Percentiles rank a stretch among this genome's conserved stretches.
These are phyloP conservation scores for Diddensiella santjacobensis DNA, from an alignment of 805 yeast species.

Conservation along the genomic window DNA sequence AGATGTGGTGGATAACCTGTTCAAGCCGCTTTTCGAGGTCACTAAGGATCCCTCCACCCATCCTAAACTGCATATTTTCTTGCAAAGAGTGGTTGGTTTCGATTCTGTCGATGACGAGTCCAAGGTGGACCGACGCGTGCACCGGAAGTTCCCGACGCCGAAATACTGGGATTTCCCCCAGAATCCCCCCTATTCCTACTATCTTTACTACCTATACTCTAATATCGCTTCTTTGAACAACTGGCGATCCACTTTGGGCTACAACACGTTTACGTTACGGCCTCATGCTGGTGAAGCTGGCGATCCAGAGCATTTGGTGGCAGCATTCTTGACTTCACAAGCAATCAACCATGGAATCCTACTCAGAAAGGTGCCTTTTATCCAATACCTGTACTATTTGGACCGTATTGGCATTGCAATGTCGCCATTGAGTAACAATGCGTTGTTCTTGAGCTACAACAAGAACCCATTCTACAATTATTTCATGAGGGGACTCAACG, in stretches of 20 bases:
- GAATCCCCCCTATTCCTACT: conserved; percentile 98
- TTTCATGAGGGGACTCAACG: conserved; percentile 90
- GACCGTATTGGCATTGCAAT: conserved; percentile 97
- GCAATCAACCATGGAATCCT: conserved; percentile 95
- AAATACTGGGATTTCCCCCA: conserved; percentile 68
- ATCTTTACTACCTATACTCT: conserved; percentile 82
- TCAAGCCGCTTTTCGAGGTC: conserved; percentile 87
- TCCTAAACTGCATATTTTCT: conserved; percentile 85
- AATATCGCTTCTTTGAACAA: conserved; percentile 82
- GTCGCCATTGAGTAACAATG: conserved; percentile 97
- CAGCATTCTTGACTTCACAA: conserved; percentile 84
- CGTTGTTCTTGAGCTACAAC: conserved; percentile 90
- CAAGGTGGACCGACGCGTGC: conserved; percentile 78
- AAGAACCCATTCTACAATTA: conserved; percentile 92
- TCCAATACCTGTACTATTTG: conserved; percentile 87
- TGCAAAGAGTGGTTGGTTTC: conserved; percentile 94
- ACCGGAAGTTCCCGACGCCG: conserved; percentile 82
- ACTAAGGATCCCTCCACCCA: conserved; percentile 77
- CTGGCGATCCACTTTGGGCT: conserved; percentile 70
- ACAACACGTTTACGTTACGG: conserved; percentile 86
- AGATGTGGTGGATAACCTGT: conserved; percentile 73
- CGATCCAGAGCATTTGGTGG: conserved; percentile 92
- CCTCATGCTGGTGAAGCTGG: conserved; percentile 99
- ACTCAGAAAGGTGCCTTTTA: conserved; percentile 87
- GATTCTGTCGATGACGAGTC: conserved; percentile 99